Percentiles rank a stretch among this genome's conserved stretches.
Conservation (phyloP, 805 yeast genomes). For the Yarrowia sp. region DNA sequence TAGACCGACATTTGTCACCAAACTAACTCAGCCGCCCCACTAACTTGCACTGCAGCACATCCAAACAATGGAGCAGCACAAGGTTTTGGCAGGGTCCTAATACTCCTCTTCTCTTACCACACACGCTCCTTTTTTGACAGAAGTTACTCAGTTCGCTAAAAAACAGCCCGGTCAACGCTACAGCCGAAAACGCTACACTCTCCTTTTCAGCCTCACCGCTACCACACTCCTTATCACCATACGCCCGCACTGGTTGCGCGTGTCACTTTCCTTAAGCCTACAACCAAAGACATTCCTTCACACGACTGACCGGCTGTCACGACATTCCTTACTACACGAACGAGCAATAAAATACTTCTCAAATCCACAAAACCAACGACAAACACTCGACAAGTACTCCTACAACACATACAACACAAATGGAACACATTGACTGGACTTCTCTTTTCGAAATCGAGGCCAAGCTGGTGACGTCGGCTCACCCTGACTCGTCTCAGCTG, state of each 20-base stretch:
- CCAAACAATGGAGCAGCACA: conserved; percentile 19
- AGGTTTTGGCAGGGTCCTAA: conserved; percentile 31
- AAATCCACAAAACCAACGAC: not conserved
- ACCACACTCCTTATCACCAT: conserved; percentile 2
- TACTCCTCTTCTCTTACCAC: conserved; percentile 16
- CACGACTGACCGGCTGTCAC: conserved; percentile 10
- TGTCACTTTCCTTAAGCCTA: conserved; percentile 1
- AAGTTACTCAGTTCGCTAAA: conserved; percentile 9
- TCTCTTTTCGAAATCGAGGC: conserved; percentile 38
- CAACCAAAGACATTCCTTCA: not conserved
- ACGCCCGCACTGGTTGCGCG: conserved; percentile 31
- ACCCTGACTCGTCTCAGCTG: conserved; percentile 19
- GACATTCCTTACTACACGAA: conserved; percentile 15
- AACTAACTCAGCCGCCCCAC: conserved; percentile 29
- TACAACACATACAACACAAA: not conserved
- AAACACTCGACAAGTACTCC: not conserved
- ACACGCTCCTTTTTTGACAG: conserved; percentile 20
- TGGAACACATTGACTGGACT: conserved; percentile 39
- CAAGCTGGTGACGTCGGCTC: conserved; percentile 26
- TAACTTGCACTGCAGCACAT: conserved; percentile 4
- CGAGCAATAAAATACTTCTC: not conserved
- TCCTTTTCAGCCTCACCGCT: conserved; percentile 33
- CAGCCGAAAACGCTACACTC: not conserved
- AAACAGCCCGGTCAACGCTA: not conserved
- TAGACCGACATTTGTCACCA: not conserved